Conservation (phyloP, 768 basidiomycete genomes). For the Podaxis sp. region DNA sequence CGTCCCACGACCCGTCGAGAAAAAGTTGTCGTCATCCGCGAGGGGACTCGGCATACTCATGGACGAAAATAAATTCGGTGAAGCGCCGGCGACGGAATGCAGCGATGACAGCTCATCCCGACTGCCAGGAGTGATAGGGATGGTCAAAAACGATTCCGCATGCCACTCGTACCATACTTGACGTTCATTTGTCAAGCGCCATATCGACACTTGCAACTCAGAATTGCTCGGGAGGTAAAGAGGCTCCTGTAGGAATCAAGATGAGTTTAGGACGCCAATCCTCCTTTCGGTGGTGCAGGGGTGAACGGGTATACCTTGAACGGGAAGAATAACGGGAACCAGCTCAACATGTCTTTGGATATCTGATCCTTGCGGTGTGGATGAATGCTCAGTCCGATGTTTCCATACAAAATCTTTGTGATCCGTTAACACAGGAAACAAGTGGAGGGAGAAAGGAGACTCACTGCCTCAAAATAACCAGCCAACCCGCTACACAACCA, state of each 20-base stretch:
- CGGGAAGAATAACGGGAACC: slow-evolving; percentile 98
- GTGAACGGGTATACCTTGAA: slow-evolving; percentile 62
- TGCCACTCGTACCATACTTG: slow-evolving; percentile 99
- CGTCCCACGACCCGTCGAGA: slow-evolving; percentile 18
- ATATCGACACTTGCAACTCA: slow-evolving; percentile 90
- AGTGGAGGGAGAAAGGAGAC: slow-evolving; percentile 7
- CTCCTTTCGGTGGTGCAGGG: neutral
- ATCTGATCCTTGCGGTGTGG: slow-evolving; percentile 83
- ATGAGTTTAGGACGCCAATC: slow-evolving; percentile 2
- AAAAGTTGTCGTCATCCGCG: slow-evolving; percentile 55
- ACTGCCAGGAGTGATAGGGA: slow-evolving; percentile 37
- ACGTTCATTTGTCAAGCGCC: slow-evolving; percentile 87
- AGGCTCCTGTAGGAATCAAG: slow-evolving; percentile 62
- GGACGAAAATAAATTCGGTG: slow-evolving; percentile 21
- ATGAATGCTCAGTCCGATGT: slow-evolving; percentile 90
- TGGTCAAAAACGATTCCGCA: slow-evolving; percentile 86
- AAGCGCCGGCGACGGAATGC: slow-evolving; percentile 12
- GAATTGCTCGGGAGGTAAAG: slow-evolving; percentile 90
- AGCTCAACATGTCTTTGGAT: slow-evolving; percentile 97
- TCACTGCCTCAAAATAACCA: slow-evolving; percentile 91
- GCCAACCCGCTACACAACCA: slow-evolving; percentile 65
- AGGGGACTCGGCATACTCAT: slow-evolving; percentile 60
- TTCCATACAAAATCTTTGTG: slow-evolving; percentile 69
- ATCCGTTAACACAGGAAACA: slow-evolving; percentile 9
- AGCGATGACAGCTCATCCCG: slow-evolving; percentile 29